Evolutionary conservation across 192 early-diverging fungal genomes (phyloP), one percentile per base, ranked within the genome.

Genomic region (Powellomyces hirtus): DNA sequence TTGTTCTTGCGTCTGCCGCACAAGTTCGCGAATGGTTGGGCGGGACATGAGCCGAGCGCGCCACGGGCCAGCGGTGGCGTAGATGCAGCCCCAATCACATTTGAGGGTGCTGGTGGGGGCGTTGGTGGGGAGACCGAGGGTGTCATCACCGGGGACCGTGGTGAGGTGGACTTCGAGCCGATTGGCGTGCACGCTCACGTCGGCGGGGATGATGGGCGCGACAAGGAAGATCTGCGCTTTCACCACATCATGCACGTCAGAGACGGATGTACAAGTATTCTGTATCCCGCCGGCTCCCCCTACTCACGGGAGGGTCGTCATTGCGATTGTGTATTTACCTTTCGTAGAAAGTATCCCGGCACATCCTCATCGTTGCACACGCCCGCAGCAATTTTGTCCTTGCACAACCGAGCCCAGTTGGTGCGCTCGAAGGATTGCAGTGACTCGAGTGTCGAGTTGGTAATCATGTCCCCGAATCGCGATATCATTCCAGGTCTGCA

Each of bases 401-500:
- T 57, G 58, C 72, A 77, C 11, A 81, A 65, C n/a, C 76, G 58
- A 0, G 73, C 74, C 60, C 56, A 73, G 62, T 81, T 84, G 14
- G 49, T 40, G 58, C 72, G 44, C 50, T 84, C 79, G 66, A 84
- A 84, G 2, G 59, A 35, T 55, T 77, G 72, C 24, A 81, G 61
- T 2, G 63, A 40, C 58, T 84, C 83, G 6, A 81, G 38, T 5
- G 74, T 77, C 1, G 64, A 61, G 16, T 74, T 58, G 1, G 77
- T 66, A 37, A 84, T 77, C 29, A 81, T n/a, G 53, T 84, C 83
- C 1, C 83, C 83, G n/a, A 81, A 62, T n/a, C 83, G 70, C 10
- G 74, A 72, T 10, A 81, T 74, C 68, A 80, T 76, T 0, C 76
- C 83, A n/a, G 83, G 70, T 6, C 79, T 84, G 46, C 10, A 14